A percentile compares a stretch with the other conserved stretches of the same genome.
Evolutionary conservation across 495 filamentous ascomycete genomes (phyloP).

Genomic region (Ramalina peruviana): DNA sequence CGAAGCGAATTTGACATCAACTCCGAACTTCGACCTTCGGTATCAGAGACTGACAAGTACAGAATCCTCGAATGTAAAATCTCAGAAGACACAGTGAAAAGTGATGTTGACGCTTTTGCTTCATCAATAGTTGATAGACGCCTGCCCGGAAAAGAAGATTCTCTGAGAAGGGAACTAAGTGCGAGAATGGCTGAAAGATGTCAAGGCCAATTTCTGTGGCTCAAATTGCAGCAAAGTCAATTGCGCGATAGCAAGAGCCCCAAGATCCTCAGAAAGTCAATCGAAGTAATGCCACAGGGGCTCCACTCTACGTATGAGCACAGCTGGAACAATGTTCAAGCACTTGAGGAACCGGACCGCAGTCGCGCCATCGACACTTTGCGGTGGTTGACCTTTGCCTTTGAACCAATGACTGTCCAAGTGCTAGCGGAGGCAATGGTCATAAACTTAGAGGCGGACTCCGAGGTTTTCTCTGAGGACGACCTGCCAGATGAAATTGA

Average conservation of each 20-base stretch:
- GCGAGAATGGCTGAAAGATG: slow-evolving; percentile 13
- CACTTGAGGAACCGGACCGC: slow-evolving; percentile 10
- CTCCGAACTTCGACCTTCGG: slow-evolving; percentile 5
- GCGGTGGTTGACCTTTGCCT: slow-evolving; percentile 18
- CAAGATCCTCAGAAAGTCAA: slow-evolving; percentile 13
- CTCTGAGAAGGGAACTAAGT: slow-evolving; percentile 9
- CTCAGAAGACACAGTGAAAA: slow-evolving; percentile 9
- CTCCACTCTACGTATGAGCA: slow-evolving; percentile 17
- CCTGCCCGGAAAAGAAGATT: slow-evolving; percentile 12
- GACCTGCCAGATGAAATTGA: slow-evolving; percentile 18
- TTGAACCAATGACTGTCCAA: slow-evolving; percentile 13
- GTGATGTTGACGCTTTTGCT: slow-evolving; percentile 9
- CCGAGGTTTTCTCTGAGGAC: slow-evolving; percentile 1
- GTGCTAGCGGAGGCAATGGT: slow-evolving; percentile 20
- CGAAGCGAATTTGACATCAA: slow-evolving; percentile 15
- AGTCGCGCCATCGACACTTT: slow-evolving; percentile 16
- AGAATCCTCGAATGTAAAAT: slow-evolving; percentile 11
- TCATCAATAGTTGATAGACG: slow-evolving; percentile 14
- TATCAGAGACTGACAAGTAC: neutral
- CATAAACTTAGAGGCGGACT: slow-evolving; percentile 8
- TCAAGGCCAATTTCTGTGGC: slow-evolving; percentile 19
- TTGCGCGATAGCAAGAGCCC: slow-evolving; percentile 11
- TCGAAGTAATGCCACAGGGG: slow-evolving; percentile 15
- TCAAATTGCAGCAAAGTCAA: slow-evolving; percentile 15
- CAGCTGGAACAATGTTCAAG: slow-evolving; percentile 16